Conservation (phyloP, 2,329 filamentous ascomycete genomes). For the Aspergillus sp. region DNA sequence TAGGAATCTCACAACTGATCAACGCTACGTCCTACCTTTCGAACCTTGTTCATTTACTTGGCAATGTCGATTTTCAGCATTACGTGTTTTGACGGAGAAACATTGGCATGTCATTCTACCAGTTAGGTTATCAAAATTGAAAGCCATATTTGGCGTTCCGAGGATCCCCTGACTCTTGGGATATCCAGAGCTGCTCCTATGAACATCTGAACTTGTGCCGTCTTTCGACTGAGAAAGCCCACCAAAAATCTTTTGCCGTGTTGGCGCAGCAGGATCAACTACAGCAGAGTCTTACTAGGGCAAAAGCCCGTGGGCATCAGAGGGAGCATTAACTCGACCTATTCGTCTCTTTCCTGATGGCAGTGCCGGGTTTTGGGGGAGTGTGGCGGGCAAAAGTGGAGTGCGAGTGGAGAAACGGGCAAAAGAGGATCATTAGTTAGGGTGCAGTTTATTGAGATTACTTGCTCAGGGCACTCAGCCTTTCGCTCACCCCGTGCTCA, state of each 20-base stretch:
- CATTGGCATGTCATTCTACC: constrained; percentile 4
- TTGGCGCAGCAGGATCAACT: not conserved
- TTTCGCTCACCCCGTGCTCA: not conserved
- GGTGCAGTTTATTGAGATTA: constrained; percentile 1
- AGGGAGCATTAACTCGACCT: not conserved
- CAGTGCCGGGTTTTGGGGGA: constrained; percentile 3
- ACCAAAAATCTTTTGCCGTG: not conserved
- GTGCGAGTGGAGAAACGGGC: constrained; percentile 1
- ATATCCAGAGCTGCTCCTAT: constrained; percentile 5
- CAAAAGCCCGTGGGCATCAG: not conserved
- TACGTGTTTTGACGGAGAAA: too few species aligned
- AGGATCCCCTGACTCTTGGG: constrained; percentile 5
- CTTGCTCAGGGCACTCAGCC: constrained; percentile 2
- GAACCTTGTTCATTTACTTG: constrained; percentile 6
- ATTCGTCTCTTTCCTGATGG: constrained; percentile 5
- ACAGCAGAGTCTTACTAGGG: not conserved
- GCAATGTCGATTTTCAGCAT: too few species aligned
- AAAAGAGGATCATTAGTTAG: not conserved
- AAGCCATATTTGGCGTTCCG: constrained; percentile 1
- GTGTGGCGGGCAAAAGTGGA: constrained; percentile 1
- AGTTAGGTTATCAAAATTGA: constrained; percentile 6
- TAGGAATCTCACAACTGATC: constrained; percentile 3
- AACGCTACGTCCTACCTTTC: constrained; percentile 6
- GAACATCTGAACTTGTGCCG: constrained; percentile 1
- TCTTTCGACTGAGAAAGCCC: not conserved